Conservation (phyloP, 1,284 basidiomycete species). For the Pholiota adiposa region DNA sequence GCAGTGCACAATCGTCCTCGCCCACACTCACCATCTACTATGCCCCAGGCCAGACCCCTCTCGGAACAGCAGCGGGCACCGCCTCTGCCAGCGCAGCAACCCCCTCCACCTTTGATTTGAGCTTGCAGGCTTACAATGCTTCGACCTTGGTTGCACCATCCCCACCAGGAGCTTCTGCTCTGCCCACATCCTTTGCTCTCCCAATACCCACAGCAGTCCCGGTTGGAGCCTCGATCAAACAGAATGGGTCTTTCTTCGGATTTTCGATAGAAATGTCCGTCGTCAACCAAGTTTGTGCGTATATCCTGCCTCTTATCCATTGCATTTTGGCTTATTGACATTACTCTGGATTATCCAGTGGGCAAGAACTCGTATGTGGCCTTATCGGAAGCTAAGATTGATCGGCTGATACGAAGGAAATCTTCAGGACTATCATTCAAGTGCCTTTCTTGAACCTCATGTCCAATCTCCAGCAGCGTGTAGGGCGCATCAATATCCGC, state of each 20-base stretch:
- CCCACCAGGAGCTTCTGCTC: conserved; percentile 41
- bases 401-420: neutral
- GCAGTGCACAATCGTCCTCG: neutral
- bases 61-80: neutral
- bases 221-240: conserved; percentile 51
- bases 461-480: conserved; percentile 62
- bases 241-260: conserved; percentile 66
- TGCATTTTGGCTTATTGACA: conserved; percentile 4
- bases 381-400: neutral
- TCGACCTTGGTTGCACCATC: conserved; percentile 46
- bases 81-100: neutral
- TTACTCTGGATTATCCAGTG: conserved; percentile 36
- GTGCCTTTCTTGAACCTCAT: conserved; percentile 79
- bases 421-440: conserved; percentile 47
- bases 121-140: conserved; percentile 41
- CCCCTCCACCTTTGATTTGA: neutral
- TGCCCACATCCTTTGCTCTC: conserved; percentile 44
- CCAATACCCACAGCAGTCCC: conserved; percentile 46
- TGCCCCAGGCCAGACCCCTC: neutral
- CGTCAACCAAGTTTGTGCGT: conserved; percentile 63
- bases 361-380: conserved; percentile 52
- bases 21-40: neutral
- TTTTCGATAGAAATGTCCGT: conserved; percentile 79
- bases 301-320: neutral
- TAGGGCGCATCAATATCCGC: conserved; percentile 61